Evolutionary conservation across 2,329 filamentous ascomycete genomes (phyloP), one percentile per base, ranked within the genome.

Genomic region (Clarireedia homoeocarpa): DNA sequence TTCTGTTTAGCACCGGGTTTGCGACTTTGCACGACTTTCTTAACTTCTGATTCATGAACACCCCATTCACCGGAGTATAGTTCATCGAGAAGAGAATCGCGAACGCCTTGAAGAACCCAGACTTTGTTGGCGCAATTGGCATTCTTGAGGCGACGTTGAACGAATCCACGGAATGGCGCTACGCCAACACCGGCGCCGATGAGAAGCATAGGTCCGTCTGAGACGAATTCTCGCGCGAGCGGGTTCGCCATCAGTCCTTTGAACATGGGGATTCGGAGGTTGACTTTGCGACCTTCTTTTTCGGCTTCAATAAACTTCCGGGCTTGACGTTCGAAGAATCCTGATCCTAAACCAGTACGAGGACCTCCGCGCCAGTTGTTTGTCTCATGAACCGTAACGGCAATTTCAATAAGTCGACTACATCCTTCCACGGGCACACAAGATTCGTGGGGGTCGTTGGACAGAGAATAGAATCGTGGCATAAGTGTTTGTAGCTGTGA

Each of bases 121-220:
- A 96, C 92, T 75, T 96, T 96, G 78, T 96, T 96, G 61, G 90
- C 91, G 69, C 91, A 96, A 74, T 95, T 96, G 68, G 91, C 91
- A 60, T 91, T 94, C 78, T 92, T 92, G 56, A 96, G 79, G 12
- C 91, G 83, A 58, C 95, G 89, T 74, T 97, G 89, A 46, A 99
- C 95, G 71, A 99, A 99, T 57, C 94, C 94, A 49, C 94, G 85
- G 84, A 99, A 99, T 0, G 94, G 94, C 10, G 94, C 94, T 71
- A 99, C 92, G 61, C 94, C 94, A 23, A 99, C 94, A 55, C 94
- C 94, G 4, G 94, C 94, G 34, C 94, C 94, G 65, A 99, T 96
- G 48, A 99, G 81, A 39, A 99, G 84, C 94, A 99, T 99, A 0
- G 94, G 94, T 0, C 94, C 94, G 70, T 99, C 92, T 2, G 88